Evolutionary conservation across 169 alveolate species (phyloP).

Genomic region (Cytauxzoon felis): DNA sequence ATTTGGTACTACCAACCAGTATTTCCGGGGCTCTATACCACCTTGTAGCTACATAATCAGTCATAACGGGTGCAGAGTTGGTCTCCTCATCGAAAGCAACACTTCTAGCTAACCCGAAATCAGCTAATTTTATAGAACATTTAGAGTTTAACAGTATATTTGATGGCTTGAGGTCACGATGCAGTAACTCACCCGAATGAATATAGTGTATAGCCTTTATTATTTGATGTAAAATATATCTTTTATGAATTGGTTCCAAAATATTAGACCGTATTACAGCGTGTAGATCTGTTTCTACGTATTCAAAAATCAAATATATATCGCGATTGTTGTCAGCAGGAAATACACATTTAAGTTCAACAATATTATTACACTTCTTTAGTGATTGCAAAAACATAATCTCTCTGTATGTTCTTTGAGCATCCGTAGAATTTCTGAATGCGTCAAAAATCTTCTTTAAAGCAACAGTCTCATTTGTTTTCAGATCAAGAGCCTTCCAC

Average conservation of each 20-base stretch:
- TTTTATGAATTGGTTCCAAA: constrained; percentile 93
- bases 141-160: constrained; percentile 95
- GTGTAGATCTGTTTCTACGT: constrained; percentile 97
- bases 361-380: constrained; percentile 92
- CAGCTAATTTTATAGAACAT: constrained; percentile 96
- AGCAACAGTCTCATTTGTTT: constrained; percentile 95
- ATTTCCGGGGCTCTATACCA: constrained; percentile 99
- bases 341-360: constrained; percentile 85
- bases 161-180: constrained; percentile 97
- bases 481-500: constrained; percentile 94
- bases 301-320: constrained; percentile 95
- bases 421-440: constrained; percentile 98
- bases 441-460: constrained; percentile 98
- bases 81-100: constrained; percentile 73
- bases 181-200: constrained; percentile 94
- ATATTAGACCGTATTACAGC: constrained; percentile 97
- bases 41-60: constrained; percentile 98
- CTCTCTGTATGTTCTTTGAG: constrained; percentile 98
- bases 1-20: constrained; percentile 91
- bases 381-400: constrained; percentile 92
- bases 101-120: constrained; percentile 95
- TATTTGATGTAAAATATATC: constrained; percentile 88
- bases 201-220: constrained; percentile 87
- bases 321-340: constrained; percentile 97
- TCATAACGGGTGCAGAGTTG: constrained; percentile 81